Percentiles rank a stretch among this genome's conserved stretches.
These are phyloP conservation scores for Sambucus nigra DNA, from an alignment of 129 eudicot genomes.

Conservation along the genomic window DNA sequence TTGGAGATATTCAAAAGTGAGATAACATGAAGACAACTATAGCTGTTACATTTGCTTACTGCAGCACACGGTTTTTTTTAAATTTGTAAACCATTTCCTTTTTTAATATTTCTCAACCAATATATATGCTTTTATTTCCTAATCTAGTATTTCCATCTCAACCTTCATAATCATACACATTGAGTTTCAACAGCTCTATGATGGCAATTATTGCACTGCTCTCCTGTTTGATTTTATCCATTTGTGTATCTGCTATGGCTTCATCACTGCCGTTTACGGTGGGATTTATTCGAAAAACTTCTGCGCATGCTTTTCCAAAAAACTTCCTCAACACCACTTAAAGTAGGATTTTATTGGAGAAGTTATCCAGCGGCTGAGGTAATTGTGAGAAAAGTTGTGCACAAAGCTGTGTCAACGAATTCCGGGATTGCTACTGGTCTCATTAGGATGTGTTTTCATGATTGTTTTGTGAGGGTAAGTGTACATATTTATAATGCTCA, in stretches of 20 bases:
- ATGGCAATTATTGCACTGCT: not conserved
- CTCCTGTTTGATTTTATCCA: conserved; percentile 18
- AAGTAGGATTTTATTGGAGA: conserved; percentile 24
- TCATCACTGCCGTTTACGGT: conserved; percentile 4
- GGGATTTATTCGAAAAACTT: too few species aligned
- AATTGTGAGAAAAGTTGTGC: conserved; percentile 19
- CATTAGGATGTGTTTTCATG: conserved; percentile 38
- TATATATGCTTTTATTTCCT: too few species aligned
- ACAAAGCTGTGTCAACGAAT: conserved; percentile 15
- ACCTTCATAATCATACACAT: too few species aligned
- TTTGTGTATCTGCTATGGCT: not conserved
- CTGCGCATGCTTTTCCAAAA: too few species aligned
- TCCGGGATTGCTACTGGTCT: conserved; percentile 45
- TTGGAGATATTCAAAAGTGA: too few species aligned
- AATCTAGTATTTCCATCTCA: too few species aligned
- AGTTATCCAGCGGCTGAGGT: conserved; percentile 18
- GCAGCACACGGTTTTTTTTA: too few species aligned
- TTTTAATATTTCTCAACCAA: too few species aligned
- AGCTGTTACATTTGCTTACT: too few species aligned
- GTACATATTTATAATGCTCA: not conserved
- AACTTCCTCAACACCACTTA: too few species aligned
- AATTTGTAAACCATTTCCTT: too few species aligned
- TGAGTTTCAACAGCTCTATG: conserved; percentile 6
- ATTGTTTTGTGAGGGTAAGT: conserved; percentile 40
- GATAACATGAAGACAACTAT: too few species aligned